These are phyloP conservation scores for Flaveria linearis DNA, from an alignment of 129 eudicot species.

Conservation along the genomic window DNA sequence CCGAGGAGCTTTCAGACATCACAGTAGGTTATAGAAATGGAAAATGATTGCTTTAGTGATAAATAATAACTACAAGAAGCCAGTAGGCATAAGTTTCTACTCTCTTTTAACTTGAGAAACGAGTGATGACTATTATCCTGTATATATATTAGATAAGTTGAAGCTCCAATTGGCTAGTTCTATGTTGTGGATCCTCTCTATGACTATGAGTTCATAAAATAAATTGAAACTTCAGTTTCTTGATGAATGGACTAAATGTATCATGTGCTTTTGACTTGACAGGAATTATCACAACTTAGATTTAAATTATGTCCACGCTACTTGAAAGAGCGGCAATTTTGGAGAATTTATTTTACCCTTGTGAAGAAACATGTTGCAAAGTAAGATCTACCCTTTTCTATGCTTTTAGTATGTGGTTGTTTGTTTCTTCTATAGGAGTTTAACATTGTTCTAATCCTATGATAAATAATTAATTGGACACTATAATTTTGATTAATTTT, in stretches of 20 bases:
- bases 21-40: slow-evolving; percentile 10
- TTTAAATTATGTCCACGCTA: slow-evolving; percentile 82
- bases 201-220: slow-evolving; percentile 1
- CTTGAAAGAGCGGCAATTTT: slow-evolving; percentile 80
- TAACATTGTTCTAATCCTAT: slow-evolving; percentile 4
- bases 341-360: slow-evolving; percentile 89
- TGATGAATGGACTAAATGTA: background rate
- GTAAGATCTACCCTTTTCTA: slow-evolving; percentile 48
- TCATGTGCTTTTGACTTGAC: slow-evolving; percentile 32
- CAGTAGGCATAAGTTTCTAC: slow-evolving; percentile 9
- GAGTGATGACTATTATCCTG: background rate
- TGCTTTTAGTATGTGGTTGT: background rate
- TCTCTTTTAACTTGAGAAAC: background rate
- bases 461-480: background rate
- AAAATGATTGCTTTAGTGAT: background rate
- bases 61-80: slow-evolving; percentile 2
- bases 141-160: background rate
- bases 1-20: background rate
- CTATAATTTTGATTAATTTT: background rate
- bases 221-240: background rate
- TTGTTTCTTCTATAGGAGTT: background rate
- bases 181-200: slow-evolving; percentile 15
- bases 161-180: slow-evolving; percentile 1
- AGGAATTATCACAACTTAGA: slow-evolving; percentile 89
- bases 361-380: slow-evolving; percentile 62